These are phyloP conservation scores for Botrytis porri DNA, from an alignment of 2,329 filamentous ascomycete genomes.

Conservation along the genomic window DNA sequence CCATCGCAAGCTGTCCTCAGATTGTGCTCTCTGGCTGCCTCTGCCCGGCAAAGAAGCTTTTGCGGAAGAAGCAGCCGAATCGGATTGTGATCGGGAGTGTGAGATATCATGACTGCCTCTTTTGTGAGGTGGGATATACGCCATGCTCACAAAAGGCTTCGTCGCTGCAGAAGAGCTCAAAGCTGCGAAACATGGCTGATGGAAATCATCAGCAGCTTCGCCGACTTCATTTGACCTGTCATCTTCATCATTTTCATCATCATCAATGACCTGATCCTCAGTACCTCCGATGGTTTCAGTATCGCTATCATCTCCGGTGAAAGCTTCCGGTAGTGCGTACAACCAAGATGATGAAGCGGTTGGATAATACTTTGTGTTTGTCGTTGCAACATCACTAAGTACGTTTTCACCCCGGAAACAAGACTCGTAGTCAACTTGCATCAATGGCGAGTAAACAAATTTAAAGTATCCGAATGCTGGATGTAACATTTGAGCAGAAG, in stretches of 20 bases:
- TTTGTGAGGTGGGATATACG: not conserved
- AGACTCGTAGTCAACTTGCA: not conserved
- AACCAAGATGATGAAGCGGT: not conserved
- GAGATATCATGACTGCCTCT: fast-evolving
- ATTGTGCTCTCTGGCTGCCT: not conserved
- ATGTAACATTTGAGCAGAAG: not conserved
- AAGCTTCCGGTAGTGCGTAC: not conserved
- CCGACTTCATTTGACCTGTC: fast-evolving
- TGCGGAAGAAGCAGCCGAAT: fast-evolving
- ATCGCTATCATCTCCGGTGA: not conserved
- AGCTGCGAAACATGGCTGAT: fast-evolving
- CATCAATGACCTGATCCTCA: fast-evolving
- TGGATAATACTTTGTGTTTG: not conserved
- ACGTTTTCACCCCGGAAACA: not conserved
- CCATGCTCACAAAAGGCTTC: fast-evolving
- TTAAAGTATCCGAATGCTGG: not conserved
- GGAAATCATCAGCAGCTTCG: fast-evolving
- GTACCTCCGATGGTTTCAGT: not conserved
- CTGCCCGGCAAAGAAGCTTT: fast-evolving
- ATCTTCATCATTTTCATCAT: fast-evolving
- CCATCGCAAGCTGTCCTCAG: not conserved
- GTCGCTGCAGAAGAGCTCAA: no score
- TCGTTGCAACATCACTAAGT: fast-evolving
- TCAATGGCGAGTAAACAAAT: not conserved
- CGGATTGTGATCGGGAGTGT: not conserved